Base-by-base conservation (phyloP, 1,284 basidiomycete species). In the Irpex rosettiformis region DNA sequence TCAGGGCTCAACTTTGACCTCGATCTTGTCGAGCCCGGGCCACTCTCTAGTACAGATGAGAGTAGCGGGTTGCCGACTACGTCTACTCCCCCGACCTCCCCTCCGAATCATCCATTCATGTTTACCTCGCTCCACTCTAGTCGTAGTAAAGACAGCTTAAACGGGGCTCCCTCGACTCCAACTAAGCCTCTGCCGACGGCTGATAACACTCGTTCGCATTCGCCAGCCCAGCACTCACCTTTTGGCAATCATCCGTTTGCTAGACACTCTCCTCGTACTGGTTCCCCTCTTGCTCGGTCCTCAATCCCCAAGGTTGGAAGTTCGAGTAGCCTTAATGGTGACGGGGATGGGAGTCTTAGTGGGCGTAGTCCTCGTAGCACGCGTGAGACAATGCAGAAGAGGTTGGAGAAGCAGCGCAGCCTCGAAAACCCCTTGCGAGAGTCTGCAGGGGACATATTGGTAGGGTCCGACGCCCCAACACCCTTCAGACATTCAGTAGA, bases 321-420 rank as follows among this genome's bases (percentile, higher is more conserved):
- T 22, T 43, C 54, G 1, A 25, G 37, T 6, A 33, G 37, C 7
- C 3, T 54, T 3, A 21, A 13, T 37, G 37, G 29, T 7, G 18
- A 42, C 10, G 42, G 22, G 10, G 42, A 45, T 33, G 60, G 58
- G 24, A 62, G 62, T 28, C 57, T 47, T 11, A 58, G 60, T 21
- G 48, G 55, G 10, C 7, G 56, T 3, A 58, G 57, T 21, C 60
- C 60, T 6, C 54, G 60, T 30, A 61, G 58, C 51, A 58, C 54
- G 22, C 37, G 58, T 27, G 83, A 83, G 56, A 79, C 81, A 54
- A 76, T 87, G 29, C 77, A 81, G 58, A 72, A 77, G 61, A 74
- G 80, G 33, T 64, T 85, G 48, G 64, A 79, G 64, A 75, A 73
- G 43, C 75, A 75, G 61, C 69, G 76, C 58, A 83, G 76, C 48